Base-by-base conservation (phyloP, 1,284 basidiomycete species). In the Moesziomyces globuligerus region DNA sequence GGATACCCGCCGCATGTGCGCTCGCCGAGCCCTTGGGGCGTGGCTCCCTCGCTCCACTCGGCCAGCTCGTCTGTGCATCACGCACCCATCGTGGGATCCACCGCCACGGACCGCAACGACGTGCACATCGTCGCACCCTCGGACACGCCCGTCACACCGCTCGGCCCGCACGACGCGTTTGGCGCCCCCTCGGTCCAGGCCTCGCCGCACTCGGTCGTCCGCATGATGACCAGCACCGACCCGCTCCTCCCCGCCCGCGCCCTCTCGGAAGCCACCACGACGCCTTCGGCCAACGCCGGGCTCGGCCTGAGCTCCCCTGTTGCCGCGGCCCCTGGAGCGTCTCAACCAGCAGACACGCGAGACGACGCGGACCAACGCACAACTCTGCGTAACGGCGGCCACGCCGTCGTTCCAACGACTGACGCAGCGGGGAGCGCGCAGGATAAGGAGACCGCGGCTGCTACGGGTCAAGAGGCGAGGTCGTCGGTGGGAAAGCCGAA, bases 141-240 rank as follows among this genome's bases (percentile, higher is more conserved):
- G 50, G 20, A 1, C 18, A 32, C n/a, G 32, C 24, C 4, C 36
- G 45, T 10, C 18, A 40, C 52, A 4, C 55, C 62, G 4, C 25
- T 50, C 21, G 56, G 59, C 3, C 21, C 39, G 17, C 48, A 34
- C n/a, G 51, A 66, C 38, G 62, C 47, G 1, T 59, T 55, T 17
- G 43, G 55, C 0, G 23, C 43, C 3, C 47, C 56, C 0, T 55
- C 56, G n/a, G 44, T 15, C 7, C 65, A 68, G 4, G 41, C 58
- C 24, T 57, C 57, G n/a, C 68, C 68, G 10, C 51, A 45, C 15
- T 61, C 61, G 3, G 57, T 43, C 17, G 51, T 70, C 23, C 45
- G 67, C 7, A 45, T 72, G 54, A 74, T 59, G 58, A 26, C 59
- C 1, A 72, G 65, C 37, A 65, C 61, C 7, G 57, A 64, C 44